Base-by-base conservation (phyloP, 1,284 basidiomycete species). In the Ceratobasidium sp. region DNA sequence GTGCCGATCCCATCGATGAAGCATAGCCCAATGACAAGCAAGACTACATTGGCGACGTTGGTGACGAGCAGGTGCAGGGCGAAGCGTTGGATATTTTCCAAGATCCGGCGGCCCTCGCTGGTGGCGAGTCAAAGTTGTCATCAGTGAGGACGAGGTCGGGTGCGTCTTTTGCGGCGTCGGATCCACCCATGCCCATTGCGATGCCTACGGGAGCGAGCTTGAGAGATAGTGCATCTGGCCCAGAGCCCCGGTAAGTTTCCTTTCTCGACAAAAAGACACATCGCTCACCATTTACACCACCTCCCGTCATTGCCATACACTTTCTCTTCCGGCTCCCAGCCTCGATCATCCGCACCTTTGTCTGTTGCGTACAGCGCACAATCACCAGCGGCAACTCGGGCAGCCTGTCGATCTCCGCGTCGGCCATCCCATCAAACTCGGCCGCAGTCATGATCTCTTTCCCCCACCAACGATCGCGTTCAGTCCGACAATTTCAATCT, bases 401-500 rank as follows among this genome's bases (percentile, higher is more conserved):
- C 13, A 89, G 80, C 0, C 79, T 81, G 76, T 89, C 87, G 74
- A 92, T 86, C 81, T 92, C 83, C 31, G 85, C 85, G 74, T 92
- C 89, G 0, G 85, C 84, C 9, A 88, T 80, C 76, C n/a, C n/a
- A n/a, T n/a, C n/a, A n/a, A n/a, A n/a, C n/a, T n/a, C n/a, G n/a
- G n/a, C n/a, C n/a, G n/a, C 84, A 83, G 86, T 86, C 85, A 86
- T 86, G 79, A 93, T 95, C 87, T 97, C 16, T 88, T 89, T 41
- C 61, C 61, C 37, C 54, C 68, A 19, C 68, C 68, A 69, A 86
- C 83, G 1, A 82, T 77, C 83, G 95, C 95, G 78, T 92, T 80
- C 76, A 88, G 86, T 63, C 85, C 89, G 80, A 98, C 98, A 77
- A 89, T 89, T 19, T 86, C 88, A 62, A 86, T 86, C 69, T 82